Conservation (phyloP, 768 basidiomycete species). For the Kwoniella europaea region DNA sequence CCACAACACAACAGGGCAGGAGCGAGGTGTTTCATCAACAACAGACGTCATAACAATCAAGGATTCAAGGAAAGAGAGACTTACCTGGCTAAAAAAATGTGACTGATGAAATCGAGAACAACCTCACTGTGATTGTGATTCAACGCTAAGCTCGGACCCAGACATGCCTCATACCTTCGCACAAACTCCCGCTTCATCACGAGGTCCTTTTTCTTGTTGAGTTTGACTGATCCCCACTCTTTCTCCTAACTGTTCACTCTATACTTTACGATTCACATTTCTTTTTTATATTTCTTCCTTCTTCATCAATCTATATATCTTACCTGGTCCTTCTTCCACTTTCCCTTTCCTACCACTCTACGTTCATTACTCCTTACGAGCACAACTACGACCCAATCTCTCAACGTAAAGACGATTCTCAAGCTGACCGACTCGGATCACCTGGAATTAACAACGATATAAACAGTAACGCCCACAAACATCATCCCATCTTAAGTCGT, state of each 20-base stretch:
- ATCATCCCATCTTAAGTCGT: background rate
- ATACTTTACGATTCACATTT: background rate
- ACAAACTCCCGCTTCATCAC: background rate
- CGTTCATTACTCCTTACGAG: constrained; percentile 22
- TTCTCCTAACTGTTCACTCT: background rate
- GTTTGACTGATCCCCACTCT: background rate
- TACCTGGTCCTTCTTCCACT: background rate
- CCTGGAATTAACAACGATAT: no score
- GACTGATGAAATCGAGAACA: background rate
- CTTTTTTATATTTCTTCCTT: background rate
- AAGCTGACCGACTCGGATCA: background rate
- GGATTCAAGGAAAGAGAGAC: background rate
- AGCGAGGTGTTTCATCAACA: background rate
- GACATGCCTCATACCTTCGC: no score
- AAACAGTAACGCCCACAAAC: no score
- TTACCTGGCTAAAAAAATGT: background rate
- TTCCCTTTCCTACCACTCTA: constrained; percentile 6
- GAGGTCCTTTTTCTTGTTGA: background rate
- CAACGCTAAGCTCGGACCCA: background rate
- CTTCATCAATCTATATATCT: background rate
- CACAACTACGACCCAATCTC: constrained; percentile 12
- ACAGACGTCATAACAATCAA: constrained; percentile 3
- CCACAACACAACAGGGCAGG: background rate
- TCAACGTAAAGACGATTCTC: background rate
- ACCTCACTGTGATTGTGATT: background rate